Evolutionary conservation across 2,329 filamentous ascomycete genomes (phyloP), one percentile per base, ranked within the genome.

Genomic region (Ramichloridium luteum): DNA sequence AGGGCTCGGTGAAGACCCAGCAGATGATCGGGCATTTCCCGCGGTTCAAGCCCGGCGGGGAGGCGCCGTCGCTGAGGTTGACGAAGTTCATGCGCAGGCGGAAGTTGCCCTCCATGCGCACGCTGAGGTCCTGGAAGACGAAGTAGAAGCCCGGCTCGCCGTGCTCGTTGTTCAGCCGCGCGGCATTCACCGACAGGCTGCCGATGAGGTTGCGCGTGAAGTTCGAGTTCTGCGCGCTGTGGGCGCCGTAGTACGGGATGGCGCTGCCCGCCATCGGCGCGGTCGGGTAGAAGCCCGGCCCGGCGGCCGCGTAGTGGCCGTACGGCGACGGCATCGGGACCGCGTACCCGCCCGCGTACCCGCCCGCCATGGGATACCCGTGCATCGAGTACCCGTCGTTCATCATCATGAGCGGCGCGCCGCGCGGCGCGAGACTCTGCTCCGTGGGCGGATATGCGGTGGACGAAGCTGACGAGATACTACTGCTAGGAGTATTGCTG

Each of bases 161-260:
- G 11, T 80, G 65, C 1, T 76, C 72, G 45, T 96, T 86, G 2
- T 73, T 77, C 32, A 96, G 68, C 17, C 79, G 74, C 51, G 86
- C 88, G 2, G 88, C 88, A 49, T 86, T 93, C 17, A 86, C 85
- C 4, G 83, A 78, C 31, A 93, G 65, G 54, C 82, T 93, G 2
- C 90, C 90, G 41, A 98, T 96, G 6, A 98, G 70, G 50, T 96
- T 98, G 31, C 88, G 68, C 0, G 86, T 94, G 53, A 88, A 93
- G 20, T 23, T 23, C 20, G 20, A n/a, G 8, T 8, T 23, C 20
- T 23, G 20, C n/a, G n/a, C n/a, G n/a, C 8, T 23, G 20, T 23
- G 20, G 8, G 8, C 8, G n/a, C 8, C 8, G n/a, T 23, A 23
- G n/a, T 8, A 23, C 8, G 20, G 20, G n/a, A n/a, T n/a, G n/a